Evolutionary conservation across 306 rosid species (phyloP).

Genomic region (Quercus bicolor): DNA sequence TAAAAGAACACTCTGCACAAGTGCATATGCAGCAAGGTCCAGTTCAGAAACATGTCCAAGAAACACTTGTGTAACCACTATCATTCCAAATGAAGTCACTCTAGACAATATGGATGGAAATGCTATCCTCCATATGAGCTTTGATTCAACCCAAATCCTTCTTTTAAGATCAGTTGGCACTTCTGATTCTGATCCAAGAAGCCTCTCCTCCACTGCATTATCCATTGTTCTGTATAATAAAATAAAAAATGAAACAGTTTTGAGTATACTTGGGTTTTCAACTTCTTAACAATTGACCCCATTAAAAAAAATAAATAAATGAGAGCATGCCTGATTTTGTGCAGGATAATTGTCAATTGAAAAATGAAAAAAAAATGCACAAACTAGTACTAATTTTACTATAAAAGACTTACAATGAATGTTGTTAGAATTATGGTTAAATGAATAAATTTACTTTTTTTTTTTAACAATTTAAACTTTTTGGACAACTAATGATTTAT

Average conservation of each 20-base stretch:
- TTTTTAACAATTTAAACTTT: no score
- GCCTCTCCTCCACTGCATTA: constrained; percentile 2
- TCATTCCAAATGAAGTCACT: constrained; percentile 43
- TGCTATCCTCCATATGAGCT: constrained; percentile 48
- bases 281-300: neutral
- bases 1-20: constrained; percentile 40
- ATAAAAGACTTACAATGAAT: no score
- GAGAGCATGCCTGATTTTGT: no score
- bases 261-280: neutral
- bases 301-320: neutral
- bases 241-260: neutral
- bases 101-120: constrained; percentile 52
- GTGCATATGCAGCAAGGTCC: constrained; percentile 54
- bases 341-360: no score
- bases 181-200: neutral
- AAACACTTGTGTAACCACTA: constrained; percentile 45
- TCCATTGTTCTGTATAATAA: neutral
- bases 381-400: no score
- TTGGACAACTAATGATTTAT: no score
- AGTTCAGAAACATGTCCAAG: constrained; percentile 46
- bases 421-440: no score
- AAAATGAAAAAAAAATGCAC: no score
- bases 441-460: no score
- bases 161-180: constrained; percentile 9
- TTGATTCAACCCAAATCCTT: constrained; percentile 41